phyloP scores from a whole-genome alignment of 805 yeast species.

The Metschnikowia henanensis region DNA sequence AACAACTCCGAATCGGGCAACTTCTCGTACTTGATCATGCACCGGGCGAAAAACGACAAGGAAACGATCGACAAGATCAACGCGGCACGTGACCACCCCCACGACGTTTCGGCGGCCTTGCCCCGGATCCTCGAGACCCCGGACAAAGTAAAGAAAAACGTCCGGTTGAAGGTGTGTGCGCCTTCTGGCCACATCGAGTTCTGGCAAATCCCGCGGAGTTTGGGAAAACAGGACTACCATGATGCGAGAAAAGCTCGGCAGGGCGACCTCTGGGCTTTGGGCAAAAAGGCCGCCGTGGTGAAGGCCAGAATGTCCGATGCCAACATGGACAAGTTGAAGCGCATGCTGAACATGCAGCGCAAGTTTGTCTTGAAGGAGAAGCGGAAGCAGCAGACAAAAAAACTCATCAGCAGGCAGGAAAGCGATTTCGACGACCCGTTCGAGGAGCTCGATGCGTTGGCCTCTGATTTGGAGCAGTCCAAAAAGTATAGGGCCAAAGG shows the following conservation, averaged over 20 bases:
- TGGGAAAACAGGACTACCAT: conserved; percentile 72
- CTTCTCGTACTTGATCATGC: conserved; percentile 71
- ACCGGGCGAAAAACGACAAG: conserved; percentile 51
- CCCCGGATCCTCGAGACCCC: conserved; percentile 78
- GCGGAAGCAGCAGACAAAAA: conserved; percentile 19
- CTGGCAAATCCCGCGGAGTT: conserved; percentile 83
- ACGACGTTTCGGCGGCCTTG: conserved; percentile 41
- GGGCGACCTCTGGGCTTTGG: conserved; percentile 84
- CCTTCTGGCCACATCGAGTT: conserved; percentile 78
- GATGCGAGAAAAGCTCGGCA: conserved; percentile 85
- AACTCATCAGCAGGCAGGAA: conserved; percentile 15
- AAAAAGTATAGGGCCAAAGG: conserved; percentile 34
- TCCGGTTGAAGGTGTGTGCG: conserved; percentile 74
- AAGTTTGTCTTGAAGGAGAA: conserved; percentile 30
- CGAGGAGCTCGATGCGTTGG: conserved; percentile 15
- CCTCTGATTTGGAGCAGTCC: conserved; percentile 32
- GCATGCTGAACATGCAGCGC: conserved; percentile 36
- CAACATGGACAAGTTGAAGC: conserved; percentile 33
- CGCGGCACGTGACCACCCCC: conserved; percentile 29
- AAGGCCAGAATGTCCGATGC: conserved; percentile 32
- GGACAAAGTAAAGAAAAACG: conserved; percentile 77
- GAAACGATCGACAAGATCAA: conserved; percentile 43
- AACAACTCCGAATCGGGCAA: conserved; percentile 69
- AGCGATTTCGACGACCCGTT: conserved; percentile 19
- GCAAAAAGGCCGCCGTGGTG: conserved; percentile 34